Conservation (phyloP, 768 basidiomycete species). For the Sutorius australiensis region DNA sequence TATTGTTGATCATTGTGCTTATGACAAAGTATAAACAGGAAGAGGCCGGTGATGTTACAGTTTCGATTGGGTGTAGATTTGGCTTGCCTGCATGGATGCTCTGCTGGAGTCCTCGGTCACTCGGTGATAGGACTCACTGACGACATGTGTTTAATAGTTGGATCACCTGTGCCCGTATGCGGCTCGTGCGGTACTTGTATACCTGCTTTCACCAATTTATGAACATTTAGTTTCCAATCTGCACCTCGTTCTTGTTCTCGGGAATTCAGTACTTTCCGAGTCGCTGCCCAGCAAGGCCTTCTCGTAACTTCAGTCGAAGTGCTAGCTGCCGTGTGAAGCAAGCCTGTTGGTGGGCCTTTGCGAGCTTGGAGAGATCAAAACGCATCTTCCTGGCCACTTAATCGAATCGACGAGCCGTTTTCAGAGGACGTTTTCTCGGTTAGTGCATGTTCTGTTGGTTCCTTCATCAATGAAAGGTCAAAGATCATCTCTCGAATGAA, state of each 20-base stretch:
- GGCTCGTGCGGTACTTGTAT: too few relatives aligned
- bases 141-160: too few relatives aligned
- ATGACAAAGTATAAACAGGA: too few relatives aligned
- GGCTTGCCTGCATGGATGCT: too few relatives aligned
- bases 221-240: too few relatives aligned
- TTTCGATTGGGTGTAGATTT: too few relatives aligned
- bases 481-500: conserved; percentile 26
- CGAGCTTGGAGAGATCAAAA: conserved; percentile 35
- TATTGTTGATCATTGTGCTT: too few relatives aligned
- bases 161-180: too few relatives aligned
- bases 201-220: too few relatives aligned
- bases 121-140: too few relatives aligned
- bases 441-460: conserved; percentile 53
- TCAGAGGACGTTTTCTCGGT: conserved; percentile 52
- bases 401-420: conserved; percentile 64
- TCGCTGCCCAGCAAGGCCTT: conserved; percentile 68
- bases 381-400: conserved; percentile 50
- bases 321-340: conserved; percentile 38
- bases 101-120: too few relatives aligned
- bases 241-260: conserved; percentile 69
- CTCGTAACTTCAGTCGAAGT: conserved; percentile 48
- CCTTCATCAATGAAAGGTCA: background rate
- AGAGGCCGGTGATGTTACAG: too few relatives aligned
- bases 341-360: conserved; percentile 37
- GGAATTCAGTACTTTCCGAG: conserved; percentile 79